Conservation (phyloP, 1,284 basidiomycete species). For the Malassezia slooffiae region DNA sequence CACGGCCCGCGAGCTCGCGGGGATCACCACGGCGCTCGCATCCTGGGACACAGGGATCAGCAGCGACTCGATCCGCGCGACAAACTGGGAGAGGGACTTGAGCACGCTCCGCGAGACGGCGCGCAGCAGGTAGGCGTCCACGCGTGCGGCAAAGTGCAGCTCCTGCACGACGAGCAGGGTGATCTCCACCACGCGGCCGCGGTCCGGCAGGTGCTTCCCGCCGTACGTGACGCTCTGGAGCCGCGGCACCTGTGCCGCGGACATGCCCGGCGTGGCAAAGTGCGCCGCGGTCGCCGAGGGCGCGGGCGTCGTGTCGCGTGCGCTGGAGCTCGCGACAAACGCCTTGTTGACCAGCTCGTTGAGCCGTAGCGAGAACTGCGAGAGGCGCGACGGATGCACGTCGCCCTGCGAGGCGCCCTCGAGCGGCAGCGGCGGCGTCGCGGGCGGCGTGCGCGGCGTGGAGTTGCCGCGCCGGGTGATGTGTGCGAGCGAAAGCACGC, state of each 20-base stretch:
- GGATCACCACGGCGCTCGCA: constrained; percentile 24
- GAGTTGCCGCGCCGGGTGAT: background rate
- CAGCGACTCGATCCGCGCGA: constrained; percentile 39
- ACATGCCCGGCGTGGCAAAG: constrained; percentile 10
- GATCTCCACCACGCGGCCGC: constrained; percentile 33
- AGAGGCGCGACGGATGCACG: constrained; percentile 33
- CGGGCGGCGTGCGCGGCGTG: background rate
- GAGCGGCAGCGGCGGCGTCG: background rate
- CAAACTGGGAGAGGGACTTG: constrained; percentile 43
- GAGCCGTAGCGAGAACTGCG: constrained; percentile 35
- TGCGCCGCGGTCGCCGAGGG: background rate
- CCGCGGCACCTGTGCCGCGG: constrained; percentile 17
- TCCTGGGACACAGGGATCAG: constrained; percentile 33
- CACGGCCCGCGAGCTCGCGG: constrained; percentile 28
- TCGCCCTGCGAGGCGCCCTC: background rate
- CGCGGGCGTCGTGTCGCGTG: background rate
- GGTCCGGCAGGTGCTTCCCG: constrained; percentile 30
- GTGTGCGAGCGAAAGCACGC: background rate
- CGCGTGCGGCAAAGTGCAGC: constrained; percentile 30
- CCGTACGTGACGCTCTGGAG: constrained; percentile 33
- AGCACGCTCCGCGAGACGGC: constrained; percentile 40
- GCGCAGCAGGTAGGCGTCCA: constrained; percentile 40
- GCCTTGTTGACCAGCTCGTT: constrained; percentile 44
- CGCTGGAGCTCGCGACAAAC: constrained; percentile 23
- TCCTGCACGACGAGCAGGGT: constrained; percentile 35